These are phyloP conservation scores for Lasiodiplodia citricola DNA, from an alignment of 2,329 filamentous ascomycete genomes.

Conservation along the genomic window DNA sequence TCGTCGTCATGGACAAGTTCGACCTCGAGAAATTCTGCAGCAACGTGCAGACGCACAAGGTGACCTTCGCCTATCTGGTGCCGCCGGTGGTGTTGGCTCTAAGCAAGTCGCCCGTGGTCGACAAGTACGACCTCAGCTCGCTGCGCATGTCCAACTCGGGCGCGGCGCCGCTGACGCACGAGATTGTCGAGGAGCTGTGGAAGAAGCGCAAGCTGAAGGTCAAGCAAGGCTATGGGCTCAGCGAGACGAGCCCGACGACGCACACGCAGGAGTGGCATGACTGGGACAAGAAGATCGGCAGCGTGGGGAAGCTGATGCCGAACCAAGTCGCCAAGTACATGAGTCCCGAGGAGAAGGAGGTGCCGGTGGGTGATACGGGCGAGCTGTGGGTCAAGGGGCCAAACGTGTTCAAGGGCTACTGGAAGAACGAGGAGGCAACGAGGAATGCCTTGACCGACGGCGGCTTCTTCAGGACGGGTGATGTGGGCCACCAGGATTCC, in stretches of 20 bases:
- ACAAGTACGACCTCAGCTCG: slow-evolving; percentile 79
- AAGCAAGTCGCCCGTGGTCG: slow-evolving; percentile 77
- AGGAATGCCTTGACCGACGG: slow-evolving; percentile 73
- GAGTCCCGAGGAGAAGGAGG: slow-evolving; percentile 62
- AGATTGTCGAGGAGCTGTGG: slow-evolving; percentile 79
- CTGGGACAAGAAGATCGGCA: slow-evolving; percentile 78
- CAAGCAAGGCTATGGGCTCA: slow-evolving; percentile 92
- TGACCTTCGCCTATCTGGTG: slow-evolving; percentile 82
- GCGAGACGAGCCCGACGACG: slow-evolving; percentile 82
- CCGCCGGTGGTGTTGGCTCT: slow-evolving; percentile 83
- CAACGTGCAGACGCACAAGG: slow-evolving; percentile 73
- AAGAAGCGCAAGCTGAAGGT: slow-evolving; percentile 75
- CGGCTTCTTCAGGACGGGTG: slow-evolving; percentile 89
- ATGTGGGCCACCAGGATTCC: slow-evolving; percentile 78
- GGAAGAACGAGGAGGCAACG: slow-evolving; percentile 74
- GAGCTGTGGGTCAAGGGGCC: slow-evolving; percentile 75
- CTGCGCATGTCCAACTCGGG: slow-evolving; percentile 86
- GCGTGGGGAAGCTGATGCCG: slow-evolving; percentile 76
- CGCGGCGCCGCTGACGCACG: slow-evolving; percentile 80
- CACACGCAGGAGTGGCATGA: slow-evolving; percentile 75
- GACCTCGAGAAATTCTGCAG: slow-evolving; percentile 79
- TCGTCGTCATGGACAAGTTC: slow-evolving; percentile 79
- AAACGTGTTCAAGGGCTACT: slow-evolving; percentile 80
- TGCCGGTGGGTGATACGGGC: slow-evolving; percentile 64
- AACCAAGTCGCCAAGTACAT: slow-evolving; percentile 85